Evolutionary conservation across 768 basidiomycete genomes (phyloP), one percentile per base, ranked within the genome.

Genomic region (Boletus rubroflammeus): DNA sequence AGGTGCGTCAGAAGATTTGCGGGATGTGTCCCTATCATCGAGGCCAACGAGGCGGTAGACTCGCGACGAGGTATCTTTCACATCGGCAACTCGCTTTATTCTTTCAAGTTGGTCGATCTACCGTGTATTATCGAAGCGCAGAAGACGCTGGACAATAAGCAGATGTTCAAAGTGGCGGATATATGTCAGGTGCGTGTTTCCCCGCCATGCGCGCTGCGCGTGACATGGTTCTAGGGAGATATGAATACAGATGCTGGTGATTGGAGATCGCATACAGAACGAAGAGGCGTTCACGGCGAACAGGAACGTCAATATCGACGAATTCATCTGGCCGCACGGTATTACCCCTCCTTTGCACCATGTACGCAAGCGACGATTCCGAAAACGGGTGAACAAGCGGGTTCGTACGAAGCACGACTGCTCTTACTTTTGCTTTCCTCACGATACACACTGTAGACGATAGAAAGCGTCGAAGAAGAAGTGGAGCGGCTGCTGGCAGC

Each of bases 81-180:
- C 70, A 78, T 95, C 23, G 89, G 87, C 11, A 85, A 85, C 54
- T 83, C 78, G 49, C 78, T 83, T 0, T 96, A 95, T 67, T 83
- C 90, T 28, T 84, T 96, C 21, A 98, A 98, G 71, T 81, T 99
- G 23, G 97, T 98, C 54, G 97, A 99, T 71, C 76, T 99, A 42
- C 97, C 97, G 2, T 91, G 90, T 70, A 83, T 99, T 48, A 79
- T 95, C 58, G 97, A 99, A 67, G 83, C 91, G 13, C 95, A 98
- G 71, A 98, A 98, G 77, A 93, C 96, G 2, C 72, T 96, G 47
- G 97, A 98, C 72, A 90, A 86, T 68, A 93, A 95, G 69, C 93
- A 97, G 66, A 88, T 97, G 84, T 97, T 98, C 78, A 99, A 99
- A 72, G 91, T 95, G 6, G 95, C 94, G 36, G 97, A 99, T 68